These are phyloP conservation scores for Tetrahymena elliotti DNA, from an alignment of 73 alveolate genomes.

Conservation along the genomic window DNA sequence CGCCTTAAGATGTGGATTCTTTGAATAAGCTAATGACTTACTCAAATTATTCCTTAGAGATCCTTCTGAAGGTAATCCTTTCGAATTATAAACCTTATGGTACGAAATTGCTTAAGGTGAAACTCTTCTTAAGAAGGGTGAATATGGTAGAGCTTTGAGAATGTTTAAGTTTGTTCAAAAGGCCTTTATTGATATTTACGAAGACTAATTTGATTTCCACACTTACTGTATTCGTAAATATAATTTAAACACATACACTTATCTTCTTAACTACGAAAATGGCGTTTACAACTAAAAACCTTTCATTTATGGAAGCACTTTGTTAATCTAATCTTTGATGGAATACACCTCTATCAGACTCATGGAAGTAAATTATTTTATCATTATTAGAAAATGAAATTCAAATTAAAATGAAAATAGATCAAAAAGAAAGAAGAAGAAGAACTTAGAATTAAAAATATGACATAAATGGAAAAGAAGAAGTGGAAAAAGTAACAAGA, in stretches of 20 bases:
- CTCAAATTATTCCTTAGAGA: conserved; percentile 79
- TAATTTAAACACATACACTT: conserved; percentile 53
- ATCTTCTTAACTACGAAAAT: conserved; percentile 53
- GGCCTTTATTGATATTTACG: conserved; percentile 74
- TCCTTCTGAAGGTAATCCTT: conserved; percentile 63
- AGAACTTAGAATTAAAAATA: conserved; percentile 11
- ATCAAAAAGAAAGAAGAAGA: conserved; percentile 1
- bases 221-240: conserved; percentile 74
- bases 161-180: conserved; percentile 71
- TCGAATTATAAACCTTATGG: conserved; percentile 87
- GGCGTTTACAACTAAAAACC: conserved; percentile 37
- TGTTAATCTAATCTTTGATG: conserved; percentile 12
- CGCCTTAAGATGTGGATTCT: conserved; percentile 54
- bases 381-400: not conserved
- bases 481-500: conserved; percentile 3
- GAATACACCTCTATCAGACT: not conserved
- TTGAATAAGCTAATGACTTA: conserved; percentile 67
- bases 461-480: conserved; percentile 19
- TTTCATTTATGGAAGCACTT: conserved; percentile 37
- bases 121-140: conserved; percentile 62
- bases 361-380: not conserved
- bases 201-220: conserved; percentile 87
- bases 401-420: not conserved
- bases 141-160: conserved; percentile 63
- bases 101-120: conserved; percentile 75